phyloP scores from a whole-genome alignment of 176 grass and related monocot species.

The Typha latifolia region DNA sequence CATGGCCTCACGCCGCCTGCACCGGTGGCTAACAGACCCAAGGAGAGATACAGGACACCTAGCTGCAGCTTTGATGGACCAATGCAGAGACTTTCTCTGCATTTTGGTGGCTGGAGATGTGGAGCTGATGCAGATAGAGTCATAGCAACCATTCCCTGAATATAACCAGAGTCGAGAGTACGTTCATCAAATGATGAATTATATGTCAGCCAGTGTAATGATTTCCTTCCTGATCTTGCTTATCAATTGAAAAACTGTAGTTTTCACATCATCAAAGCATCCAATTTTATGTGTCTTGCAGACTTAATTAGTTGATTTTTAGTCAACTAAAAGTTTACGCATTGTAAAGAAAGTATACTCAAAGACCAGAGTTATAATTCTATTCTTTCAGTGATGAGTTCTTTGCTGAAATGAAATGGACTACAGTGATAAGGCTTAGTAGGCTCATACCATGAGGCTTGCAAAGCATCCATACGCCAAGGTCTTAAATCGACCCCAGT shows the following conservation, averaged over 20 bases:
- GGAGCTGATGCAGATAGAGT: slow-evolving; percentile 12
- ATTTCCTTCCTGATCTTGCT: too few relatives aligned
- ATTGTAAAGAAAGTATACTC: too few relatives aligned
- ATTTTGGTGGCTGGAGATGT: slow-evolving; percentile 17
- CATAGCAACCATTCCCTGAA: slow-evolving; percentile 1
- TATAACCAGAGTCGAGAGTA: not conserved
- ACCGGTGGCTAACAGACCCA: slow-evolving; percentile 19
- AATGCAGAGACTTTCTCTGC: slow-evolving; percentile 17
- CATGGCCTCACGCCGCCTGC: slow-evolving; percentile 20
- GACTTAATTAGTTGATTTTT: too few relatives aligned
- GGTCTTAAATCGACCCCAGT: slow-evolving; percentile 39
- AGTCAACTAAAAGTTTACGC: too few relatives aligned
- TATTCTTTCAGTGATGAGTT: too few relatives aligned
- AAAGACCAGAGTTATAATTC: too few relatives aligned
- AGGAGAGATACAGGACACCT: slow-evolving; percentile 25
- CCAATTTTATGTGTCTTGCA: too few relatives aligned
- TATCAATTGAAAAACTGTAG: too few relatives aligned
- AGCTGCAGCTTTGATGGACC: slow-evolving; percentile 24
- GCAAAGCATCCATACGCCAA: slow-evolving; percentile 9
- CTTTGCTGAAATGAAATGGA: too few relatives aligned
- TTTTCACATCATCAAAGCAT: too few relatives aligned
- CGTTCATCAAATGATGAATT: too few relatives aligned
- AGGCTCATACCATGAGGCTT: slow-evolving; percentile 2
- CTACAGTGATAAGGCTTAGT: not conserved
- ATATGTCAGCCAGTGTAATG: too few relatives aligned